A percentile compares a stretch with the other conserved stretches of the same genome.
Evolutionary conservation across 768 basidiomycete genomes (phyloP).

Genomic region (Amanita muscaria): DNA sequence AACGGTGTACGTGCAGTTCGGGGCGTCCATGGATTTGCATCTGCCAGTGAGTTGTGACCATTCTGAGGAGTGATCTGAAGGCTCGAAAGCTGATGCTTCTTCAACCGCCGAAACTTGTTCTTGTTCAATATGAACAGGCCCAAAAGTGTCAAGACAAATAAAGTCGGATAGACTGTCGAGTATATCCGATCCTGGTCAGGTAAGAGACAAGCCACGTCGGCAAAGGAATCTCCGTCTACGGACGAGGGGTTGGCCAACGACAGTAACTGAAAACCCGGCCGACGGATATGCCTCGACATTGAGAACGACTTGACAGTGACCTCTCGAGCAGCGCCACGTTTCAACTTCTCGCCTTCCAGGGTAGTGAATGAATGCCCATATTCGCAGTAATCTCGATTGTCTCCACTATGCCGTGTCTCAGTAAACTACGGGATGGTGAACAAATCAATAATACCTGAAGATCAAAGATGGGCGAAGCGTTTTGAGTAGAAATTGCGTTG

Average conservation of each 20-base stretch:
- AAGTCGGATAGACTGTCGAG: constrained; percentile 53
- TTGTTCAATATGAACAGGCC: constrained; percentile 37
- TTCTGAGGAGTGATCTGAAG: constrained; percentile 9
- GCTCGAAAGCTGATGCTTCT: constrained; percentile 13
- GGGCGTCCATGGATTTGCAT: constrained; percentile 2
- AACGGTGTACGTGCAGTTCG: neutral
- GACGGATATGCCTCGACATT: constrained; percentile 57
- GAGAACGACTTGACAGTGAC: constrained; percentile 87
- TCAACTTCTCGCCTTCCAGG: constrained; percentile 14
- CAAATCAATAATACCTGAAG: constrained; percentile 45
- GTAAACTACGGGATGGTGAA: neutral
- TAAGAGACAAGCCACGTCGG: constrained; percentile 67
- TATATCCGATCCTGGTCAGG: constrained; percentile 64
- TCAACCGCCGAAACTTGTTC: constrained; percentile 21
- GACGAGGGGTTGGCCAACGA: constrained; percentile 39
- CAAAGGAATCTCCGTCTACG: constrained; percentile 34
- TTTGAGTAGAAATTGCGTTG: constrained; percentile 63
- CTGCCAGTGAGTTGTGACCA: neutral
- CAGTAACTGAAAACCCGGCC: constrained; percentile 82
- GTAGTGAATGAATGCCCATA: constrained; percentile 40
- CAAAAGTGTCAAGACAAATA: constrained; percentile 44
- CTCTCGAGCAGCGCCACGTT: constrained; percentile 43
- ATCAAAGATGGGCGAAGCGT: constrained; percentile 56
- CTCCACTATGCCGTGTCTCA: constrained; percentile 42
- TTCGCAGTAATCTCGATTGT: constrained; percentile 91